Base-by-base conservation (phyloP, 371 early-diverging fungal genomes). In the Mortierella sp. region DNA sequence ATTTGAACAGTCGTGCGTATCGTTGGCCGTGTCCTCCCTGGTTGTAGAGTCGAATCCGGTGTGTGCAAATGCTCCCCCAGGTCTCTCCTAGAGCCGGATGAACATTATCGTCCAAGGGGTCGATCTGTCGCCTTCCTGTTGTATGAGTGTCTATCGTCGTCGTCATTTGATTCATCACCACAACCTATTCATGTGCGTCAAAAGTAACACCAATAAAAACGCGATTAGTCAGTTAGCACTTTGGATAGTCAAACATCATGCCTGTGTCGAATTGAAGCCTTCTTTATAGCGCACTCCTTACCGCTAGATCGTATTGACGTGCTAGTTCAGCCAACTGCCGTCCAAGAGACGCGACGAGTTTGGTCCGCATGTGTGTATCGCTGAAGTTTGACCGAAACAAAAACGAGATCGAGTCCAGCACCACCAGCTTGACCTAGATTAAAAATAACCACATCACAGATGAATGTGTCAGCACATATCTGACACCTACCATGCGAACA, bases 371-470 rank as follows among this genome's bases (percentile, higher is more conserved):
- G 6, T 69, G 52, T 16, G 88, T 84, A 44, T 89, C 88, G 37
- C 72, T 66, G 39, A 89, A 87, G 19, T 85, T 86, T 50, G 88
- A 88, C n/a, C 91, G 79, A 64, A 90, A 89, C 61, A 87, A 86
- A 44, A 89, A 89, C 1, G 91, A 86, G 44, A 90, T 87, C 11
- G 85, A 85, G 70, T 91, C 91, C 39, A 91, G 68, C 0, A 89
- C 83, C 9, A 91, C 77, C 41, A 91, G 72, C 63, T 80, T 87
- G 39, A 88, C 73, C 89, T 89, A 43, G 24, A 13, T 16, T 29
- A 50, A 50, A 16, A 29, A 31, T 19, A 44, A 37, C 29, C 3
- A 64, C 29, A 37, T 13, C 16, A 4, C 45, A 29, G 24, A 9
- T 5, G 7, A 40, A 48, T 50, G 37, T 26, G 65, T 34, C 41